These are phyloP conservation scores for Barnettozyma botsteinii DNA, from an alignment of 805 yeast species.

Conservation along the genomic window DNA sequence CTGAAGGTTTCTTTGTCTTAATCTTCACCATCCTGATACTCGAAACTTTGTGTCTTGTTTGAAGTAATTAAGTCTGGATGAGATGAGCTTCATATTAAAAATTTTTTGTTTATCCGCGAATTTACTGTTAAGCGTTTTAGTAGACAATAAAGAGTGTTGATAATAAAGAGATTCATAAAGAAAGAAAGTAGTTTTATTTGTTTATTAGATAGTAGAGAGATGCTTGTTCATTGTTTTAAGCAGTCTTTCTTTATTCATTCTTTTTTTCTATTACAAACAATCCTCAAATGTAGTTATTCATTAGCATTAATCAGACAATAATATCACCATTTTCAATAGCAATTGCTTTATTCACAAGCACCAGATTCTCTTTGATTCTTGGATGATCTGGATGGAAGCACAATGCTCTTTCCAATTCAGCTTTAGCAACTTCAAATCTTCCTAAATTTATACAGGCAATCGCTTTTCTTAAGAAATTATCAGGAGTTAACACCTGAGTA, in stretches of 20 bases:
- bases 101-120: constrained; percentile 1
- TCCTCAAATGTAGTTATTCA: neutral
- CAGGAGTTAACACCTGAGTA: constrained; percentile 41
- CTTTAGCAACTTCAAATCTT: constrained; percentile 54
- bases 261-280: too few relatives aligned
- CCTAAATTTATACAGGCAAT: constrained; percentile 59
- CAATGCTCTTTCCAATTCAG: constrained; percentile 68
- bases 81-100: constrained; percentile 6
- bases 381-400: constrained; percentile 52
- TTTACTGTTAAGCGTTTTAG: neutral
- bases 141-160: neutral
- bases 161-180: neutral
- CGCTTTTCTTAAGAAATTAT: constrained; percentile 67
- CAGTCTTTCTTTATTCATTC: too few relatives aligned
- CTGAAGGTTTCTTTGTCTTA: constrained; percentile 21
- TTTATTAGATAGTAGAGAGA: too few relatives aligned
- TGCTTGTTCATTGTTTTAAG: too few relatives aligned
- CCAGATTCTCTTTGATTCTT: constrained; percentile 44
- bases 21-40: constrained; percentile 29
- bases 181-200: too few relatives aligned
- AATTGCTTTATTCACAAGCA: constrained; percentile 40
- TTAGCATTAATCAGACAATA: neutral
- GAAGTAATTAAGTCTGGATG: too few relatives aligned
- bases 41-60: too few relatives aligned
- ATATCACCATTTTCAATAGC: constrained; percentile 55